Conservation (phyloP, 257 asterid genomes). For the Solanum verrucosum region DNA sequence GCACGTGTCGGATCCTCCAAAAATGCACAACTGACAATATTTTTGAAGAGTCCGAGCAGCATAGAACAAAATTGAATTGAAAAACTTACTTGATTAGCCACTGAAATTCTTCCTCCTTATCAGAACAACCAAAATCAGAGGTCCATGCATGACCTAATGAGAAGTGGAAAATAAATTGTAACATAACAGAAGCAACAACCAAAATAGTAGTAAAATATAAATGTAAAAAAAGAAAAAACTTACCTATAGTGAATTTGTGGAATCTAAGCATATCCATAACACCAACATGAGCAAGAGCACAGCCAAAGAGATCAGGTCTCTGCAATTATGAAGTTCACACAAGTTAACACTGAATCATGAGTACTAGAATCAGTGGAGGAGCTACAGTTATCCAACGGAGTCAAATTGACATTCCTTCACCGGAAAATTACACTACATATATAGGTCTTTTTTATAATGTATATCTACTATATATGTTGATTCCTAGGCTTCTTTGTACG, state of each 20-base stretch:
- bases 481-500: background rate
- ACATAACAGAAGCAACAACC: background rate
- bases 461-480: background rate
- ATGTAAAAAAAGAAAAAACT: background rate
- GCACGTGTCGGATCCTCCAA: background rate
- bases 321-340: conserved; percentile 18
- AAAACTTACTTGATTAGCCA: conserved; percentile 77
- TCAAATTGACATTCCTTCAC: background rate
- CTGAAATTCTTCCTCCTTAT: conserved; percentile 78
- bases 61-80: background rate
- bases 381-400: background rate
- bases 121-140: conserved; percentile 95
- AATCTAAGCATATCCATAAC: conserved; percentile 99
- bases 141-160: conserved; percentile 95
- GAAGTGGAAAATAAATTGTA: background rate
- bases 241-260: conserved; percentile 96
- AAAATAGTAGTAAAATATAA: background rate
- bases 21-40: background rate
- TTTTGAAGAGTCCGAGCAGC: background rate
- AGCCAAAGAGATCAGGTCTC: conserved; percentile 97
- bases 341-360: background rate
- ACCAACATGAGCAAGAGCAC: conserved; percentile 98
- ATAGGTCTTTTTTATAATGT: background rate
- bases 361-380: background rate
- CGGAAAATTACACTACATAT: background rate